These are phyloP conservation scores for Pythium aphanidermatum DNA, from an alignment of 352 stramenopile genomes.

Conservation along the genomic window DNA sequence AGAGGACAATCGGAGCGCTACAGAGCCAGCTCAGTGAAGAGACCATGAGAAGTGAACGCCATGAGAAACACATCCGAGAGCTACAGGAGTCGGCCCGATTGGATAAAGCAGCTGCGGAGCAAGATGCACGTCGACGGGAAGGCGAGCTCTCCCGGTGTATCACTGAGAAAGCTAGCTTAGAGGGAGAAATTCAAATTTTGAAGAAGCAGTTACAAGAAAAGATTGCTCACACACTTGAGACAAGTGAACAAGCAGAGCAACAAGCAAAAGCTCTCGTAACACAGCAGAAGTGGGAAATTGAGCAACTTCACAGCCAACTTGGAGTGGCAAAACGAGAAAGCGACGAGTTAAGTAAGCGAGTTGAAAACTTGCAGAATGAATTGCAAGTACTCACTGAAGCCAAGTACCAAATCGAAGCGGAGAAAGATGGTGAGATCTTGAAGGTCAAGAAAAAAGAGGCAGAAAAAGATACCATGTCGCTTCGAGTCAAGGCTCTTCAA, in stretches of 20 bases:
- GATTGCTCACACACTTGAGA: constrained; percentile 1
- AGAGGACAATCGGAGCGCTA: too few species aligned
- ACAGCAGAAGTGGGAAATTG: constrained; percentile 43
- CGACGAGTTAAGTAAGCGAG: constrained; percentile 21
- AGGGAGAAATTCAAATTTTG: constrained; percentile 1
- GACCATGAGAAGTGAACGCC: too few species aligned
- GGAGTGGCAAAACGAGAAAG: constrained; percentile 35
- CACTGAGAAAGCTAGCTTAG: too few species aligned
- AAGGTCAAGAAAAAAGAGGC: constrained; percentile 30
- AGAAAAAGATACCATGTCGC: constrained; percentile 23
- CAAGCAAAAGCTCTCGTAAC: constrained; percentile 9
- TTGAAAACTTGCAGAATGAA: constrained; percentile 25
- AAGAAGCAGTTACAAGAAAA: constrained; percentile 14
- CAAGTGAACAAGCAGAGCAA: constrained; percentile 12
- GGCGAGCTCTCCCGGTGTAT: too few species aligned
- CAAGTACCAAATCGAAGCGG: constrained; percentile 25
- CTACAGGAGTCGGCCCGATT: too few species aligned
- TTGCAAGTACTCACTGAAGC: constrained; percentile 22
- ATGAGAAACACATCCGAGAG: too few species aligned
- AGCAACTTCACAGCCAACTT: constrained; percentile 33
- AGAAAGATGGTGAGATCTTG: constrained; percentile 16
- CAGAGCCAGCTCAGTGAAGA: too few species aligned
- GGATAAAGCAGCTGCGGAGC: too few species aligned
- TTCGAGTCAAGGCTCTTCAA: constrained; percentile 24
- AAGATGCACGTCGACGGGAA: too few species aligned